These are phyloP conservation scores for Cavenderia fasciculata DNA, from an alignment of 78 protist genomes.

Conservation along the genomic window DNA sequence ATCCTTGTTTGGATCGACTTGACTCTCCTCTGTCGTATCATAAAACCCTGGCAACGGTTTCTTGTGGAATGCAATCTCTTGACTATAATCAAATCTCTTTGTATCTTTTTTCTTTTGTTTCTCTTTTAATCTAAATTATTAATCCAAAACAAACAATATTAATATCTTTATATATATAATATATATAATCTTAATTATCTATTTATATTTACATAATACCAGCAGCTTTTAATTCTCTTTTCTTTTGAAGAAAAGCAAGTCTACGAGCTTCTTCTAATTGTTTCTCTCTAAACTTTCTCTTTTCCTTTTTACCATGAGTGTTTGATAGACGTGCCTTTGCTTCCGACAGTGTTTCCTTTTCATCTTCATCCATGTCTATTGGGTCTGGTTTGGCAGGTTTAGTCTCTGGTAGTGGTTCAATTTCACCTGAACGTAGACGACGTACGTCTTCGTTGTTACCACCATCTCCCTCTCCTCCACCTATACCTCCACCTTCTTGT, in stretches of 20 bases:
- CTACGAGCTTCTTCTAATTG: constrained; percentile 99
- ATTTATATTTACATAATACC: constrained; percentile 88
- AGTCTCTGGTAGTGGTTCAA: constrained; percentile 97
- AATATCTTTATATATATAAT: too few relatives aligned
- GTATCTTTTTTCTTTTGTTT: constrained; percentile 37
- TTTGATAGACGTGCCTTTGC: constrained; percentile 99
- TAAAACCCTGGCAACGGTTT: constrained; percentile 82
- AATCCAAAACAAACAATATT: too few relatives aligned
- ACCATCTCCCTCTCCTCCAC: constrained; percentile 18
- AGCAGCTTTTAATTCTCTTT: constrained; percentile 96
- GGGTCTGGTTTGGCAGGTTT: constrained; percentile 99
- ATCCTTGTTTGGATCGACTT: constrained; percentile 59
- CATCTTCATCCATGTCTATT: constrained; percentile 99
- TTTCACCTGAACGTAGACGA: constrained; percentile 95
- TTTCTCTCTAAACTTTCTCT: constrained; percentile 97
- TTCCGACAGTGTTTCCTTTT: constrained; percentile 98
- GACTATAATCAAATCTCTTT: constrained; percentile 60
- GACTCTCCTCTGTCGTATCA: constrained; percentile 47
- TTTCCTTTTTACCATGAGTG: constrained; percentile 99
- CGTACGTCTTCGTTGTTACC: constrained; percentile 92
- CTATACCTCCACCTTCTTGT: constrained; percentile 17
- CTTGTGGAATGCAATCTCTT: constrained; percentile 88
- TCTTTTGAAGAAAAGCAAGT: constrained; percentile 96
- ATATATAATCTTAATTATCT: too few relatives aligned
- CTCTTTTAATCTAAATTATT: not conserved